phyloP scores from a whole-genome alignment of 306 rosid genomes.

The Casuarina glauca region DNA sequence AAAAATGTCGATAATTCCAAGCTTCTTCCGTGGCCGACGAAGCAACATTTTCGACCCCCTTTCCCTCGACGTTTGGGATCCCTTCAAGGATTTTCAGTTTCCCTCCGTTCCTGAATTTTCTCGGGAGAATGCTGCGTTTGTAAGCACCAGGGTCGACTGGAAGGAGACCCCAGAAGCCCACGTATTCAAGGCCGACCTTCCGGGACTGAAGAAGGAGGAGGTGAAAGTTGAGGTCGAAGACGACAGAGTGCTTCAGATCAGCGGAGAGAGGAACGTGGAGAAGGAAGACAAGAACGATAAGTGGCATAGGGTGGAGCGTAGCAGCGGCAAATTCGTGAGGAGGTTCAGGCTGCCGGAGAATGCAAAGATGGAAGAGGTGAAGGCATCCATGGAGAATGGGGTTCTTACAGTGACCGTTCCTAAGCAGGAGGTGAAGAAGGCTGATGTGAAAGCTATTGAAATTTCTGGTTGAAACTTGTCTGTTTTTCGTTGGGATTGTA shows the following conservation, averaged over 20 bases:
- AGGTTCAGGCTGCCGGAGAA: slow-evolving; percentile 42
- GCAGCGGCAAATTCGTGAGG: slow-evolving; percentile 35
- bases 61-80: slow-evolving; percentile 2
- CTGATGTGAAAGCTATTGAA: slow-evolving; percentile 34
- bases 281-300: slow-evolving; percentile 40
- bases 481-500: too few relatives aligned
- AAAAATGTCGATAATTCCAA: not conserved
- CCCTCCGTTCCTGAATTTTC: slow-evolving; percentile 18
- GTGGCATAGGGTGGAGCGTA: slow-evolving; percentile 39
- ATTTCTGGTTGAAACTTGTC: slow-evolving; percentile 26
- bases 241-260: slow-evolving; percentile 34
- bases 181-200: slow-evolving; percentile 31
- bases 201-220: slow-evolving; percentile 26
- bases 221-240: slow-evolving; percentile 39
- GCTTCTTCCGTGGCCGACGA: not conserved
- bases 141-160: slow-evolving; percentile 31
- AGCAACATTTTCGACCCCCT: slow-evolving; percentile 2
- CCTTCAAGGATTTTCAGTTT: slow-evolving; percentile 20
- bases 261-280: slow-evolving; percentile 40
- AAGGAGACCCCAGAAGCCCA: slow-evolving; percentile 44
- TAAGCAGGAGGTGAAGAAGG: slow-evolving; percentile 19
- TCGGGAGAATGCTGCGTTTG: slow-evolving; percentile 18
- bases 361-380: slow-evolving; percentile 22
- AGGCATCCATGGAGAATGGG: slow-evolving; percentile 43
- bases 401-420: slow-evolving; percentile 38